A percentile compares a stretch with the other conserved stretches of the same genome.
phyloP scores from a whole-genome alignment of 306 rosid genomes.

The Alnus glutinosa region DNA sequence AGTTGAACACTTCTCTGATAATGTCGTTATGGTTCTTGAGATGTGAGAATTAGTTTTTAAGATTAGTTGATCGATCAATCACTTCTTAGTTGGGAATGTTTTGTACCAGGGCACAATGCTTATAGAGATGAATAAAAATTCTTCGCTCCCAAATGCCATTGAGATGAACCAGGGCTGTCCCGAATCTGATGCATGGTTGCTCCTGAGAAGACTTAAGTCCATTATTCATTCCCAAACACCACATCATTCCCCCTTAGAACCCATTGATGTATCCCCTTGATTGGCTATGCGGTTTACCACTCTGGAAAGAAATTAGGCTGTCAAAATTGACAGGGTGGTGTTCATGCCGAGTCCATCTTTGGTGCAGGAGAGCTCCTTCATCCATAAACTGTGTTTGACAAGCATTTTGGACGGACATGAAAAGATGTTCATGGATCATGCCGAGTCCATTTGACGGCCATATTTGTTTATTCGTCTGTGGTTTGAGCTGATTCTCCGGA shows the following conservation, averaged over 20 bases:
- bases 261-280: constrained; percentile 63
- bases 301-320: constrained; percentile 18
- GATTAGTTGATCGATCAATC: constrained; percentile 17
- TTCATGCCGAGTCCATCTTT: neutral
- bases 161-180: constrained; percentile 82
- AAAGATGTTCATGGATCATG: neutral
- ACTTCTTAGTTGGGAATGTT: constrained; percentile 20
- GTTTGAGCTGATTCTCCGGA: neutral
- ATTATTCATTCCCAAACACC: constrained; percentile 31
- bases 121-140: constrained; percentile 54
- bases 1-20: constrained; percentile 15
- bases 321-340: neutral
- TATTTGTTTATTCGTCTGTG: neutral
- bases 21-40: constrained; percentile 6
- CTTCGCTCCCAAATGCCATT: constrained; percentile 59
- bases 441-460: too few relatives aligned
- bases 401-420: neutral
- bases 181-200: constrained; percentile 72
- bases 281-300: constrained; percentile 17
- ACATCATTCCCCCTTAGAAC: constrained; percentile 25
- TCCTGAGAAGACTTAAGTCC: constrained; percentile 65
- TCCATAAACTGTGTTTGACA: neutral
- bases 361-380: neutral
- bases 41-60: constrained; percentile 10
- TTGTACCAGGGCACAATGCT: constrained; percentile 70